phyloP scores from a whole-genome alignment of 805 yeast species.

The Jamesozyma rosinii region DNA sequence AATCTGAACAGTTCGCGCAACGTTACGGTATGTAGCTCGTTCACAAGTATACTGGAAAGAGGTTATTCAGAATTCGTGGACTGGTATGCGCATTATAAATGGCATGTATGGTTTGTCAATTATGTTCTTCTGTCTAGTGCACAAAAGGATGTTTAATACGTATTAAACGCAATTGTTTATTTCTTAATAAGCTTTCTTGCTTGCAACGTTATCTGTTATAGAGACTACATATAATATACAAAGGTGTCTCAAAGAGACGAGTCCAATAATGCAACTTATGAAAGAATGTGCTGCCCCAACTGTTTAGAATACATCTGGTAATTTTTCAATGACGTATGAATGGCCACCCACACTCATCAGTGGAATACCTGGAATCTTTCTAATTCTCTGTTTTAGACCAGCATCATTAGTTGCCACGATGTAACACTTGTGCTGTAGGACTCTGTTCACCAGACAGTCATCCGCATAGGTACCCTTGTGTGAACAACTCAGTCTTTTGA shows the following conservation, averaged over 20 bases:
- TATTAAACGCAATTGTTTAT: too few species aligned
- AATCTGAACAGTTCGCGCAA: too few species aligned
- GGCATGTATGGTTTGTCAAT: too few species aligned
- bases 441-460: slow-evolving; percentile 90
- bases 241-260: neutral
- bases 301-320: slow-evolving; percentile 78
- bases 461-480: slow-evolving; percentile 98
- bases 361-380: slow-evolving; percentile 97
- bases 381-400: slow-evolving; percentile 81
- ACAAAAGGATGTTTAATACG: too few species aligned
- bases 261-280: neutral
- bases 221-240: neutral
- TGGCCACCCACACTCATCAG: slow-evolving; percentile 94
- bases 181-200: too few species aligned
- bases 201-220: too few species aligned
- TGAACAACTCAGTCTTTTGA: slow-evolving; percentile 74
- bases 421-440: slow-evolving; percentile 91
- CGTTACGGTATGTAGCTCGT: too few species aligned
- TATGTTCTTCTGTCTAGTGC: too few species aligned
- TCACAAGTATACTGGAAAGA: too few species aligned
- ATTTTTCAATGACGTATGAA: slow-evolving; percentile 82
- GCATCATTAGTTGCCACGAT: slow-evolving; percentile 98
- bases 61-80: too few species aligned
- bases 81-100: too few species aligned
- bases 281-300: neutral